Evolutionary conservation across 2,329 filamentous ascomycete species (phyloP), one percentile per base, ranked within the genome.

Genomic region (Sporothrix schenckii): DNA sequence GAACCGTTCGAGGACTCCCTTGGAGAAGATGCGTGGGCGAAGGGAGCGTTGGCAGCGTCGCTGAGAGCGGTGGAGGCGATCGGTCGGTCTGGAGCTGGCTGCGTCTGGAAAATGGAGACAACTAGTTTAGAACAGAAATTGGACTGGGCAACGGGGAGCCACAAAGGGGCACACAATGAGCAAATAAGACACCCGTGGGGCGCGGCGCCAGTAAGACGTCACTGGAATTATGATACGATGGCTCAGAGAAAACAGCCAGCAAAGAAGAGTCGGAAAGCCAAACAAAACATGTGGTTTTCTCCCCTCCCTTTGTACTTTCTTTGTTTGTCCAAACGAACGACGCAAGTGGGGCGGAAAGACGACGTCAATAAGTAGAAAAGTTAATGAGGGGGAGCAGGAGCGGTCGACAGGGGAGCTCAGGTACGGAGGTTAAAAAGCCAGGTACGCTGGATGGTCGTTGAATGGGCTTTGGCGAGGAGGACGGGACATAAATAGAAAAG

Each of bases 41-140:
- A n/a, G 49, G 61, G 19, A 24, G 52, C n/a, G 16, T 44, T 19
- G 58, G 34, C 39, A 13, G 50, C 52, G 54, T 50, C n/a, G 21
- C 21, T 44, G 27, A 24, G 4, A 47, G 39, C 21, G 14, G 65
- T 66, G 58, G 52, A 56, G 70, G 30, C 24, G 65, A 21, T 27
- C 24, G 41, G 30, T 27, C 39, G 56, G 70, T 44, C 70, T 66
- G 39, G 60, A 66, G 66, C 66, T 69, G 66, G 39, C 58, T 30
- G 70, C 54, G 63, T 50, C 56, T 66, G 54, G 52, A 58, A 44
- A 47, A 60, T 70, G 61, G 41, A 60, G 61, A 50, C 39, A 39
- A 47, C 69, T 68, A 70, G 21, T n/a, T 60, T 70, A 70, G 69
- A 54, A 16, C 69, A 34, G 44, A 49, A 52, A 27, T 65, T 54